Conservation (phyloP, 345 rosid species). For the Limnanthes douglasii region DNA sequence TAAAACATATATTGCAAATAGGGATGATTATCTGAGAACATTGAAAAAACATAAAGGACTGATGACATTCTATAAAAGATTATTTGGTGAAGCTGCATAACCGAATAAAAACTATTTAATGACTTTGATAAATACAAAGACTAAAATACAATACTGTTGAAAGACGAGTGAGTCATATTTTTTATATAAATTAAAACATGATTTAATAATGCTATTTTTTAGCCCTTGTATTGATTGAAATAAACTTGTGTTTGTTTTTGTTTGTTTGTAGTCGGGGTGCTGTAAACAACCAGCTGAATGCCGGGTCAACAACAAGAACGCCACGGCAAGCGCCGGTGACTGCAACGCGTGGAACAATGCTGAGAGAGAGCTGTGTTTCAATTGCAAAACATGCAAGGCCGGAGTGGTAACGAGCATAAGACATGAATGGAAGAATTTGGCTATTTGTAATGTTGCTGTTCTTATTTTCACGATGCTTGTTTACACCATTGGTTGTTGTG, state of each 20-base stretch:
- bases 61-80: too few species aligned
- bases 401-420: background rate
- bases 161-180: too few species aligned
- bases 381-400: constrained; percentile 31
- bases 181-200: too few species aligned
- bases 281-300: constrained; percentile 21
- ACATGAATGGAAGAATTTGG: background rate
- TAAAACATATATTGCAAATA: too few species aligned
- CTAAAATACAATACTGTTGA: background rate
- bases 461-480: background rate
- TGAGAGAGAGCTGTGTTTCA: constrained; percentile 17
- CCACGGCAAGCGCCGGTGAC: constrained; percentile 8
- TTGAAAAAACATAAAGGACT: too few species aligned
- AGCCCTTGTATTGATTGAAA: too few species aligned
- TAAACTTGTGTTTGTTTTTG: background rate
- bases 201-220: background rate
- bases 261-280: constrained; percentile 16
- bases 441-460: background rate
- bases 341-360: constrained; percentile 24
- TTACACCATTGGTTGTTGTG: background rate
- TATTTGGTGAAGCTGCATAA: too few species aligned
- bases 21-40: too few species aligned
- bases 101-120: too few species aligned
- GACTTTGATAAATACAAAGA: too few species aligned
- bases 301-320: constrained; percentile 7